Evolutionary conservation across 1,284 basidiomycete species (phyloP).

Genomic region (Inonotus obliquus): DNA sequence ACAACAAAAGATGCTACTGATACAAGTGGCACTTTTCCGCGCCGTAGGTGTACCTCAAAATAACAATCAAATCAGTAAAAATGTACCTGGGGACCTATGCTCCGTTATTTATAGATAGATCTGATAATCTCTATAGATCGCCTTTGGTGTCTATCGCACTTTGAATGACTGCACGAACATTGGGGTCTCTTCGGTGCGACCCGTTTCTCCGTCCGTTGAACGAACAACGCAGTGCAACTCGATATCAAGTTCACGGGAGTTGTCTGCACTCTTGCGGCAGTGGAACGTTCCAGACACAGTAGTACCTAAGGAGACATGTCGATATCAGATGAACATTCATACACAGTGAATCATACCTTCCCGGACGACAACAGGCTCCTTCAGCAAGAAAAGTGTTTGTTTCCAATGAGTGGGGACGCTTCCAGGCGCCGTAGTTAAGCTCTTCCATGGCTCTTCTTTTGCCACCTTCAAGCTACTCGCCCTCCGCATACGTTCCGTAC

Average conservation of each 20-base stretch:
- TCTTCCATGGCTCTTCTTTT: constrained; percentile 39
- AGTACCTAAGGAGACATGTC: constrained; percentile 46
- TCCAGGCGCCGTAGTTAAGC: constrained; percentile 89
- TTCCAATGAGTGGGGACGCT: constrained; percentile 97
- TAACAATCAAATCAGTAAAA: not conserved
- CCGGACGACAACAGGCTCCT: constrained; percentile 68
- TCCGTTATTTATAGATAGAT: not conserved
- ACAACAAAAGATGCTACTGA: not conserved
- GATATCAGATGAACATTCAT: not conserved
- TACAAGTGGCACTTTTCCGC: not conserved
- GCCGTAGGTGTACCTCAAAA: not conserved
- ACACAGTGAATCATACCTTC: constrained; percentile 46
- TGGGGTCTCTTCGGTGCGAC: constrained; percentile 30
- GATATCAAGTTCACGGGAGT: constrained; percentile 86
- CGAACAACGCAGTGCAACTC: constrained; percentile 83
- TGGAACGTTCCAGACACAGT: constrained; percentile 78
- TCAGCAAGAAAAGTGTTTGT: constrained; percentile 88
- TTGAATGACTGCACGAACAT: constrained; percentile 73
- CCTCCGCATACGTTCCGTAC: constrained; percentile 54
- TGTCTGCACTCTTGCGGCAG: constrained; percentile 77
- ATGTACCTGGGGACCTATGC: not conserved
- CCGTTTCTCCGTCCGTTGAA: constrained; percentile 18
- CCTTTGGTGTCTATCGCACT: constrained; percentile 44
- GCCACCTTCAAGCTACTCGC: constrained; percentile 37
- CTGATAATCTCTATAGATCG: not conserved